phyloP scores from a whole-genome alignment of 768 basidiomycete species.

The Fomitopsis pulvina region DNA sequence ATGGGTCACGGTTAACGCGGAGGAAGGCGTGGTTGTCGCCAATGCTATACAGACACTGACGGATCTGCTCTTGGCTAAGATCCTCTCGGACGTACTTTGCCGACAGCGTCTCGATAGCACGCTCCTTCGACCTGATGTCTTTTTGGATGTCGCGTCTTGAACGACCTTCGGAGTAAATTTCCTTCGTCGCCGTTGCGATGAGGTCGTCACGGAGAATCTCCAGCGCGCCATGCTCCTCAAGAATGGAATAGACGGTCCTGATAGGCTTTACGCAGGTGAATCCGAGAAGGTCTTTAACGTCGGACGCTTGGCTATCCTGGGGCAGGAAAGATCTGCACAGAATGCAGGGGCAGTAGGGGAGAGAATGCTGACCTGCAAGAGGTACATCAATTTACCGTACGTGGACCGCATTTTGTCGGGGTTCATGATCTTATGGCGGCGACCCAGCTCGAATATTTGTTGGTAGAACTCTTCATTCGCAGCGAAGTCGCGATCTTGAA shows the following conservation, averaged over 20 bases:
- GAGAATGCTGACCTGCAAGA: conserved; percentile 55
- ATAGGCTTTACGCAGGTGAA: conserved; percentile 79
- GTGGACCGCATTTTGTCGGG: conserved; percentile 89
- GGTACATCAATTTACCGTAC: conserved; percentile 80
- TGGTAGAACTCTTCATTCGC: conserved; percentile 79
- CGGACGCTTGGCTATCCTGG: conserved; percentile 79
- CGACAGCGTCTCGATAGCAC: conserved; percentile 74
- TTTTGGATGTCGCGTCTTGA: conserved; percentile 73
- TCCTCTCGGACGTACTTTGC: conserved; percentile 51
- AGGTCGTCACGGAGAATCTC: conserved; percentile 74
- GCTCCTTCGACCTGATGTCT: conserved; percentile 80
- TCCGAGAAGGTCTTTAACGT: conserved; percentile 72
- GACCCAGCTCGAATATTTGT: conserved; percentile 71
- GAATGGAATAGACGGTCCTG: conserved; percentile 61
- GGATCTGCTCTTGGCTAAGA: conserved; percentile 57
- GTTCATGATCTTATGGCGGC: conserved; percentile 88
- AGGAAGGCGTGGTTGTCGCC: conserved; percentile 89
- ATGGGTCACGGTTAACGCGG: conserved; percentile 81
- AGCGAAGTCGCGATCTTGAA: conserved; percentile 75
- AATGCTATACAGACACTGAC: conserved; percentile 81
- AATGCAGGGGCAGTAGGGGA: neutral
- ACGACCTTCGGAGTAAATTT: conserved; percentile 69
- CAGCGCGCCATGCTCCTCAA: conserved; percentile 59
- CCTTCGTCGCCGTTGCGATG: conserved; percentile 70
- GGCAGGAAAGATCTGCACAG: conserved; percentile 11